phyloP scores from a whole-genome alignment of 2,329 filamentous ascomycete genomes.

The Metarhizium album region DNA sequence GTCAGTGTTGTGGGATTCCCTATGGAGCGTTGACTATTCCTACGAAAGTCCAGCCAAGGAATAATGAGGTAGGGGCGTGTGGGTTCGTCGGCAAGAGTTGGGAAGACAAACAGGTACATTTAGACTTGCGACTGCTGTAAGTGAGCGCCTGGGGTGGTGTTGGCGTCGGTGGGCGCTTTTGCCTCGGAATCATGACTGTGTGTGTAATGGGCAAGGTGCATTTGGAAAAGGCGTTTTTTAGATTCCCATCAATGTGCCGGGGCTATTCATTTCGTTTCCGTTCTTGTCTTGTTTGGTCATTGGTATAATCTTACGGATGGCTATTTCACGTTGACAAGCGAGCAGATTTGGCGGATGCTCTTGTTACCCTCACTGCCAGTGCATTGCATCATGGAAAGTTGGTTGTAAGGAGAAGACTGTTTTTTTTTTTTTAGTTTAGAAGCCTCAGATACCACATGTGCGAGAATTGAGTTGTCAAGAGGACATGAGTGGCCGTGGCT shows the following conservation, averaged over 20 bases:
- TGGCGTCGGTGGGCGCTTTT: neutral
- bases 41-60: constrained; percentile 32
- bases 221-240: neutral
- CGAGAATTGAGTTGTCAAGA: neutral
- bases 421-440: neutral
- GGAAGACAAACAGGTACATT: neutral
- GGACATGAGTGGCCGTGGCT: too few relatives aligned
- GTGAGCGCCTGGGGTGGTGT: constrained; percentile 1
- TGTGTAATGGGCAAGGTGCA: neutral
- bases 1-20: constrained; percentile 49
- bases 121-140: neutral
- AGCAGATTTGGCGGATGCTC: neutral
- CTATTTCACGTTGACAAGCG: neutral
- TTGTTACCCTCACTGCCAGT: too few relatives aligned
- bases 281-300: neutral
- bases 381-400: neutral
- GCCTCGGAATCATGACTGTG: neutral
- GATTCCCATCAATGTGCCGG: neutral
- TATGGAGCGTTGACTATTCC: constrained; percentile 51
- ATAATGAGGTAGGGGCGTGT: constrained; percentile 9
- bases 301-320: neutral
- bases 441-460: neutral
- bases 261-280: neutral
- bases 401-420: neutral
- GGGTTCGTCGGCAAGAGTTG: neutral